phyloP scores from a whole-genome alignment of 2,329 filamentous ascomycete genomes.

The Colletotrichum aenigma region DNA sequence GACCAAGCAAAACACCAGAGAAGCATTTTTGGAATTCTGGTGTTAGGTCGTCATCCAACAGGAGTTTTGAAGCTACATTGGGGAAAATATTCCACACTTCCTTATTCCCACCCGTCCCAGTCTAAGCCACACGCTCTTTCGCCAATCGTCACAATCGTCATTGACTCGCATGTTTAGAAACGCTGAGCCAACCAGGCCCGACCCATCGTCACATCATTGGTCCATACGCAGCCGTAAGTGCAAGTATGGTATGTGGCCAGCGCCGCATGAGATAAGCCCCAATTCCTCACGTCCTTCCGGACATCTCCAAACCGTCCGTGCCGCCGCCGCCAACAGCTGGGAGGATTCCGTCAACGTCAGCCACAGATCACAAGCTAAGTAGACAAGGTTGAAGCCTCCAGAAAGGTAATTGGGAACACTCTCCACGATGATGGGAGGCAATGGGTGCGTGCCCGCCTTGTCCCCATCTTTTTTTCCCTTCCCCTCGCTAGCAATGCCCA shows the following conservation, averaged over 20 bases:
- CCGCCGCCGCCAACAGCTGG: background rate
- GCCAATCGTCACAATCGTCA: background rate
- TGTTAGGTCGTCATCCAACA: background rate
- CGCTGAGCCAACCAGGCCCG: background rate
- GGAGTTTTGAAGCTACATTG: constrained; percentile 3
- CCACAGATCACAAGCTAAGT: constrained; percentile 8
- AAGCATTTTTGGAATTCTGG: background rate
- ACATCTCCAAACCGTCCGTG: constrained; percentile 22
- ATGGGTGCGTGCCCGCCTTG: background rate
- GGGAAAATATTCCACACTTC: background rate
- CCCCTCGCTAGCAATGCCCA: background rate
- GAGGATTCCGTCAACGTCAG: constrained; percentile 7
- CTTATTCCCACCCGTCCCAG: background rate
- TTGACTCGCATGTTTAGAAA: background rate
- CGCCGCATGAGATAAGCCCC: background rate
- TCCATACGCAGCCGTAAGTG: background rate
- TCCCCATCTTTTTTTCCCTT: background rate
- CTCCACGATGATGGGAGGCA: background rate
- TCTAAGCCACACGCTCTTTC: background rate
- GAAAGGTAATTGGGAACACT: background rate
- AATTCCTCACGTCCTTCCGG: constrained; percentile 16
- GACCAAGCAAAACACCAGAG: background rate
- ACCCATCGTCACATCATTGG: background rate
- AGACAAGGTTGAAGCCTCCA: background rate
- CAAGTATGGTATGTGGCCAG: background rate